These are phyloP conservation scores for Candida bentonensis DNA, from an alignment of 805 yeast genomes.

Conservation along the genomic window DNA sequence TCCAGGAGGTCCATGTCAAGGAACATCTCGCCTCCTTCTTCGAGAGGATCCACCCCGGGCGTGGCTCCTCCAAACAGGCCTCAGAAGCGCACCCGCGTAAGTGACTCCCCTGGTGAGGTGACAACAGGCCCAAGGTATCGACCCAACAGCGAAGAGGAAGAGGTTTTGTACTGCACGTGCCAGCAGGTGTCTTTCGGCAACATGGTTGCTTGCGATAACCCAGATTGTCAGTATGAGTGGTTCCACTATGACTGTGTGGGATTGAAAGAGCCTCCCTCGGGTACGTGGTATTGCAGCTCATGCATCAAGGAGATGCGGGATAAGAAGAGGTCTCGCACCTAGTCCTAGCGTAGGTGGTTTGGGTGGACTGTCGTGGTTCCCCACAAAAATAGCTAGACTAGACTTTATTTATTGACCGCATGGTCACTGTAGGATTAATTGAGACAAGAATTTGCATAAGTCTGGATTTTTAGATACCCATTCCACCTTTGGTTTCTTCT, in stretches of 20 bases:
- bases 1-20: constrained; percentile 1
- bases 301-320: constrained; percentile 31
- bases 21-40: neutral
- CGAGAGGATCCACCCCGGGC: constrained; percentile 9
- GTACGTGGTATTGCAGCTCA: constrained; percentile 89
- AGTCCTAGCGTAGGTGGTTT: too few relatives aligned
- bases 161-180: constrained; percentile 68
- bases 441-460: too few relatives aligned
- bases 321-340: neutral
- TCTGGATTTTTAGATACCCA: too few relatives aligned
- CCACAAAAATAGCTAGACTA: too few relatives aligned
- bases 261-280: constrained; percentile 73
- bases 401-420: too few relatives aligned
- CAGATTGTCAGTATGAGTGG: constrained; percentile 83
- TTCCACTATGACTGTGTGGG: constrained; percentile 95
- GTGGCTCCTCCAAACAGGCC: constrained; percentile 5
- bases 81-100: neutral
- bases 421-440: too few relatives aligned
- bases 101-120: neutral
- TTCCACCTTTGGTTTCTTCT: too few relatives aligned
- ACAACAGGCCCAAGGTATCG: constrained; percentile 11
- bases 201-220: constrained; percentile 94
- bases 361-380: too few relatives aligned
- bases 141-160: constrained; percentile 45
- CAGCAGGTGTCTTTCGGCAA: constrained; percentile 89